Evolutionary conservation across 23 red algal species (phyloP).

Genomic region (Agarophyton chilense): DNA sequence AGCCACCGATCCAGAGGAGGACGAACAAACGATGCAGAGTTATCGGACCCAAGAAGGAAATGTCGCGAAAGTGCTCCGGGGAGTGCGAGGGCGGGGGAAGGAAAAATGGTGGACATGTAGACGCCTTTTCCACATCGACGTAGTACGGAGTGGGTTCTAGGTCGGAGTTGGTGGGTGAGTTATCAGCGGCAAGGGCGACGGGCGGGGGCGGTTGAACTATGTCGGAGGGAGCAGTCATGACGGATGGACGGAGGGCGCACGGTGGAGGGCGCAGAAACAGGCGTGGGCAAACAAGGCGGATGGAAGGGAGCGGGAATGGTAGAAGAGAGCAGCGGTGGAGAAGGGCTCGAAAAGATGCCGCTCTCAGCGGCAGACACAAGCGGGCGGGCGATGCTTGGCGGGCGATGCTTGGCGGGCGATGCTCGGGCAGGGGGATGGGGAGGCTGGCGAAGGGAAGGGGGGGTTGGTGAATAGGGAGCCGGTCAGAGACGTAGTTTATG

Average conservation of each 20-base stretch:
- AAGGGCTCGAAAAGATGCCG: no score
- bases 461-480: no score
- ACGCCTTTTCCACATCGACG: neutral
- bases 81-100: constrained; percentile 29
- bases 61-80: constrained; percentile 62
- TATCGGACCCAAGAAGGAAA: constrained; percentile 61
- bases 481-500: no score
- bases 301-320: neutral
- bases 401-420: no score
- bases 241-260: neutral
- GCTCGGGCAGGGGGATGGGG: no score
- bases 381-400: no score
- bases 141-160: neutral
- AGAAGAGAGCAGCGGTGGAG: no score
- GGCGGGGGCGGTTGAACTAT: neutral
- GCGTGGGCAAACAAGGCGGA: no score
- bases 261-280: neutral
- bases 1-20: constrained; percentile 31
- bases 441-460: neutral
- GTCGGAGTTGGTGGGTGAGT: neutral
- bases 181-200: neutral
- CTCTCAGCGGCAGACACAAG: no score
- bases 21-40: constrained; percentile 49
- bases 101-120: constrained; percentile 28
- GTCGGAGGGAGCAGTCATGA: neutral